Percentiles rank a stretch among this genome's conserved stretches.
These are phyloP conservation scores for Hymenoscyphus fructigenus DNA, from an alignment of 2,329 filamentous ascomycete genomes.

Conservation along the genomic window DNA sequence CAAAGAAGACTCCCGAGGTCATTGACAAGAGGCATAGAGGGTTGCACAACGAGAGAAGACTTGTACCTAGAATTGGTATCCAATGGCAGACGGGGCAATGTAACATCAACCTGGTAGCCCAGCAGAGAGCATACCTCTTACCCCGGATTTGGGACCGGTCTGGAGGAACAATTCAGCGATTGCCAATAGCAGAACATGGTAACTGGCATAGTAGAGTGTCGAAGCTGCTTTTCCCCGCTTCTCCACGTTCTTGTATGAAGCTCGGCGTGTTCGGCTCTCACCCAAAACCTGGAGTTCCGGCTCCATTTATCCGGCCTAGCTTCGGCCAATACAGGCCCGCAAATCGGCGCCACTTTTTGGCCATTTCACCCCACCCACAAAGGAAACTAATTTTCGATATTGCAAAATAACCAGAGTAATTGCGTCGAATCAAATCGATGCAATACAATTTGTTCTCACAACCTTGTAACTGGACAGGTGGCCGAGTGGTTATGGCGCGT, in stretches of 20 bases:
- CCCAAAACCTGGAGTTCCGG: background rate
- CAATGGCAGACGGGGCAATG: background rate
- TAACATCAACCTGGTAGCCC: no score
- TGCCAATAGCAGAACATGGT: background rate
- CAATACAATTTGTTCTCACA: background rate
- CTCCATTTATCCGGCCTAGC: background rate
- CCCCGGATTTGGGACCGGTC: background rate
- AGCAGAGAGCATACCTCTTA: background rate
- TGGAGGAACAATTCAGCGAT: background rate
- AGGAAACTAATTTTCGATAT: background rate
- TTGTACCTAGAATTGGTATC: background rate
- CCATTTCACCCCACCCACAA: background rate
- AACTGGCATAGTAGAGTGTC: background rate
- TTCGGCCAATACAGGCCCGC: background rate
- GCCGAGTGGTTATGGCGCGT: conserved; percentile 35
- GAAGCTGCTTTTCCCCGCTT: background rate
- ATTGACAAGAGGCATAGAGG: background rate
- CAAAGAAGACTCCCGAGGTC: background rate
- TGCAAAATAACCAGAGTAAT: background rate
- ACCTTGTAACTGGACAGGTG: conserved; percentile 18
- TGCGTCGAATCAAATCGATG: background rate
- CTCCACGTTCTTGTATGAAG: background rate
- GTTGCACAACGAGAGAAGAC: background rate
- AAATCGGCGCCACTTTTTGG: background rate
- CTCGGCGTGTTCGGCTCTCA: background rate